Percentiles rank a stretch among this genome's conserved stretches.
Conservation (phyloP, 1,284 basidiomycete genomes). For the Sphagnurus paluster region DNA sequence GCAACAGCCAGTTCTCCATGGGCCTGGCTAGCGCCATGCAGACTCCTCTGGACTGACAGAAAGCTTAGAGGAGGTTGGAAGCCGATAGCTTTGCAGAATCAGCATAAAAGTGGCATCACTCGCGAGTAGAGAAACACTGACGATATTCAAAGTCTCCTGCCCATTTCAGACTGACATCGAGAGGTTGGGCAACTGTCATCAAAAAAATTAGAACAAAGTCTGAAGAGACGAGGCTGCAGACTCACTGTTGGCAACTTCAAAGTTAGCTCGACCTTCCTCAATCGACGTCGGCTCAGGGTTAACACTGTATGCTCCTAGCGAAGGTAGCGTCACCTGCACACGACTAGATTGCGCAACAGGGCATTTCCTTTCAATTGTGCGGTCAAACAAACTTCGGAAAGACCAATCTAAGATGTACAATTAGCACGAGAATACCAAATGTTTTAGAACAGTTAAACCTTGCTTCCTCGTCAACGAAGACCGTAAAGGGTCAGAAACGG, state of each 20-base stretch:
- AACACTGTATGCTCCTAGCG: slow-evolving; percentile 41
- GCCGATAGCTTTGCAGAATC: slow-evolving; percentile 20
- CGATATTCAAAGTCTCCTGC: slow-evolving; percentile 61
- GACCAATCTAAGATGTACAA: slow-evolving; percentile 66
- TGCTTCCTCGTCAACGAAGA: slow-evolving; percentile 46
- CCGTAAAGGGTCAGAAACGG: slow-evolving; percentile 80
- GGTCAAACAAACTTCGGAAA: slow-evolving; percentile 72
- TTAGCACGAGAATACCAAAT: slow-evolving; percentile 8
- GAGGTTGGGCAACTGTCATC: slow-evolving; percentile 34
- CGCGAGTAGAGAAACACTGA: slow-evolving; percentile 31
- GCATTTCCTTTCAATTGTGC: slow-evolving; percentile 61
- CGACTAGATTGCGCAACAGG: slow-evolving; percentile 57
- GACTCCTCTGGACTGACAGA: slow-evolving; percentile 69
- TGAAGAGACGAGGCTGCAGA: background rate
- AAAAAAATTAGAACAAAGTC: slow-evolving; percentile 5
- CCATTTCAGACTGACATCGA: slow-evolving; percentile 62
- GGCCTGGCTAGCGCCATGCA: slow-evolving; percentile 78
- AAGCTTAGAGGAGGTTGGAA: slow-evolving; percentile 37
- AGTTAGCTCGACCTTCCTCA: slow-evolving; percentile 39
- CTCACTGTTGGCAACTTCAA: slow-evolving; percentile 51
- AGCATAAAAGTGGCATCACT: background rate
- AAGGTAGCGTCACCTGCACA: slow-evolving; percentile 50
- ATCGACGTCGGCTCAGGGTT: slow-evolving; percentile 47
- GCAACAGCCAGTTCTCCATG: slow-evolving; percentile 71
- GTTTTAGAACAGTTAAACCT: slow-evolving; percentile 43